Percentiles rank a stretch among this genome's conserved stretches.
Evolutionary conservation across 2,329 filamentous ascomycete species (phyloP).

Genomic region (Fusarium oxysporum): DNA sequence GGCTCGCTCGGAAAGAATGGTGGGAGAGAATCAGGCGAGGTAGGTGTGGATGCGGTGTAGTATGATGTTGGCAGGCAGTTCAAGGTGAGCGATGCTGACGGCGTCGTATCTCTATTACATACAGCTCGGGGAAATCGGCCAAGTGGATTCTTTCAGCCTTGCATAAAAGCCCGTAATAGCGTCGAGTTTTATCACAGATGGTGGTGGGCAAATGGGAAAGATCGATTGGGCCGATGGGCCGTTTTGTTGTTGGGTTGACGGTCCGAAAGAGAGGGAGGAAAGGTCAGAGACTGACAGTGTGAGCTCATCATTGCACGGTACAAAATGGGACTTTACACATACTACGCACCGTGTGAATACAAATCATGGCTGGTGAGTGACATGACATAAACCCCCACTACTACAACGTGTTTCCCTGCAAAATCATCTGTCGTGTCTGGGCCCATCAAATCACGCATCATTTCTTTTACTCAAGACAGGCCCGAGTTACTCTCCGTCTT

Average conservation of each 20-base stretch:
- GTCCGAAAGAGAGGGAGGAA: constrained; percentile 31
- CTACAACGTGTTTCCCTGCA: constrained; percentile 43
- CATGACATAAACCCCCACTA: constrained; percentile 46
- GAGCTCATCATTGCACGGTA: constrained; percentile 27
- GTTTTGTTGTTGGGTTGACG: constrained; percentile 39
- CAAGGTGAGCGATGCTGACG: background rate
- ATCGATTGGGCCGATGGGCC: constrained; percentile 42
- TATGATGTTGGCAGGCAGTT: constrained; percentile 12
- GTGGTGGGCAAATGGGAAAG: constrained; percentile 32
- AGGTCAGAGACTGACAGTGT: constrained; percentile 6
- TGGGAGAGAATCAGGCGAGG: constrained; percentile 27
- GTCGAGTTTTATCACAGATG: constrained; percentile 29
- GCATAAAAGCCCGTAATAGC: constrained; percentile 31
- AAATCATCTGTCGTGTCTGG: constrained; percentile 37
- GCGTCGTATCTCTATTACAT: background rate
- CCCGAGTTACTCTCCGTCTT: constrained; percentile 35
- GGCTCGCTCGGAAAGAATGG: constrained; percentile 11
- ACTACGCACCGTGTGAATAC: constrained; percentile 13
- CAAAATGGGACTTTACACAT: fast-evolving
- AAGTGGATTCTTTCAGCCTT: constrained; percentile 40
- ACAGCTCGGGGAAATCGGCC: constrained; percentile 29
- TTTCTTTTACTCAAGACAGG: constrained; percentile 38
- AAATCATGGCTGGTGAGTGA: constrained; percentile 24
- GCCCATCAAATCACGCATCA: constrained; percentile 49
- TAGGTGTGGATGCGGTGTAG: constrained; percentile 31